phyloP scores from a whole-genome alignment of 495 filamentous ascomycete genomes.

The Chaetomidium leptoderma region DNA sequence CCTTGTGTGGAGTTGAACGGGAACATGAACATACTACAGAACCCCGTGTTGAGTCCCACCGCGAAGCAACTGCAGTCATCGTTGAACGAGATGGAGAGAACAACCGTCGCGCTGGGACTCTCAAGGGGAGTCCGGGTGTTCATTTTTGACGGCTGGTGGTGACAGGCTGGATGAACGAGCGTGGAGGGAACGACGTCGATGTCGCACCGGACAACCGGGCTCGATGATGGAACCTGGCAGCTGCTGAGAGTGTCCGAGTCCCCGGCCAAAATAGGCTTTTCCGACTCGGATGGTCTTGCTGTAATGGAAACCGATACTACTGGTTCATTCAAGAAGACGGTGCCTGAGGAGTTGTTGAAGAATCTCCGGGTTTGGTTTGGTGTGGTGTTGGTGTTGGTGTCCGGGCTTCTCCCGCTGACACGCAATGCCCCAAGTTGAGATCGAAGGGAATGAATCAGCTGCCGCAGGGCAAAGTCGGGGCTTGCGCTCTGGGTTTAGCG shows the following conservation, averaged over 20 bases:
- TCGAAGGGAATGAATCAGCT: not conserved
- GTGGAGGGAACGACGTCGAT: not conserved
- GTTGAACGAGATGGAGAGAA: slow-evolving; percentile 83
- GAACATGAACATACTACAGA: slow-evolving; percentile 61
- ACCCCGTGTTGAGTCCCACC: slow-evolving; percentile 80
- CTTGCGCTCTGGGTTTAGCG: not conserved
- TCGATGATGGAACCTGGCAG: no score
- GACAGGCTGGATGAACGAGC: not conserved
- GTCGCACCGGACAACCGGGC: not conserved
- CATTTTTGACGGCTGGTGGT: slow-evolving; percentile 52
- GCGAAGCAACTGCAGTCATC: slow-evolving; percentile 82
- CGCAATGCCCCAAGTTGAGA: not conserved
- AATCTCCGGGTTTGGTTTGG: not conserved
- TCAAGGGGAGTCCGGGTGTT: slow-evolving; percentile 87
- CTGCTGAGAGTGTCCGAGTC: not conserved
- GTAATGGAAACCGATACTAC: not conserved
- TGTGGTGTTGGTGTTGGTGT: not conserved
- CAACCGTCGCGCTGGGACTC: slow-evolving; percentile 64
- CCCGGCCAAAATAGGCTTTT: not conserved
- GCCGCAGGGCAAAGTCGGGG: not conserved
- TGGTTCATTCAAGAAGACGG: slow-evolving; percentile 2
- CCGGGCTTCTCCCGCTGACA: not conserved
- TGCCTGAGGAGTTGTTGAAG: not conserved
- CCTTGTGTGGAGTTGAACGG: not conserved
- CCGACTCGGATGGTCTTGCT: not conserved